These are phyloP conservation scores for Dendrocalamus latiflorus DNA, from an alignment of 202 grass and related monocot species.

Conservation along the genomic window DNA sequence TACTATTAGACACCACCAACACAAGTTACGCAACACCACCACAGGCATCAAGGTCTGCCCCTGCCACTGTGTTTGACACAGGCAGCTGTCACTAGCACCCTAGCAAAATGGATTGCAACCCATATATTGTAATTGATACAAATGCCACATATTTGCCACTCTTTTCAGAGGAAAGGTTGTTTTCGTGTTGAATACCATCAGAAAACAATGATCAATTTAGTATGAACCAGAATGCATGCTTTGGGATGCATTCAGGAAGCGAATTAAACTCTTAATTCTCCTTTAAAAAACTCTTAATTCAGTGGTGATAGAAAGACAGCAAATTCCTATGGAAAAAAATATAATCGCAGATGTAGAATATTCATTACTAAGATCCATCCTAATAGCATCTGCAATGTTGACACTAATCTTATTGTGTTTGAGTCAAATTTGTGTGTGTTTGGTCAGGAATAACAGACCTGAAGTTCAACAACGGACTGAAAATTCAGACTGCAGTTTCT, in stretches of 20 bases:
- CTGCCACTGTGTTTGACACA: background rate
- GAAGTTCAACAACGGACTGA: too few species aligned
- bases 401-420: too few species aligned
- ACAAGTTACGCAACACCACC: background rate
- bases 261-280: too few species aligned
- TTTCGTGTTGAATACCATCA: background rate
- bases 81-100: background rate
- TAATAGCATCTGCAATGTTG: too few species aligned
- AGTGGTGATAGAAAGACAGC: background rate
- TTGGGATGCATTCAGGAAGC: background rate
- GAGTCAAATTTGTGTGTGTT: too few species aligned
- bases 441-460: too few species aligned
- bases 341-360: background rate
- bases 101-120: background rate
- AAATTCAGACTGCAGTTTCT: too few species aligned
- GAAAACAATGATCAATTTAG: background rate
- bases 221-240: background rate
- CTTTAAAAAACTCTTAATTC: background rate
- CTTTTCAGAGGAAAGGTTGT: background rate
- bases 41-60: background rate
- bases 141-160: background rate
- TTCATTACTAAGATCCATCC: too few species aligned
- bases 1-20: background rate
- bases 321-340: background rate
- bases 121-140: background rate